A percentile compares a stretch with the other conserved stretches of the same genome.
These are phyloP conservation scores for Penicillium maclennaniae DNA, from an alignment of 495 filamentous ascomycete genomes.

Conservation along the genomic window DNA sequence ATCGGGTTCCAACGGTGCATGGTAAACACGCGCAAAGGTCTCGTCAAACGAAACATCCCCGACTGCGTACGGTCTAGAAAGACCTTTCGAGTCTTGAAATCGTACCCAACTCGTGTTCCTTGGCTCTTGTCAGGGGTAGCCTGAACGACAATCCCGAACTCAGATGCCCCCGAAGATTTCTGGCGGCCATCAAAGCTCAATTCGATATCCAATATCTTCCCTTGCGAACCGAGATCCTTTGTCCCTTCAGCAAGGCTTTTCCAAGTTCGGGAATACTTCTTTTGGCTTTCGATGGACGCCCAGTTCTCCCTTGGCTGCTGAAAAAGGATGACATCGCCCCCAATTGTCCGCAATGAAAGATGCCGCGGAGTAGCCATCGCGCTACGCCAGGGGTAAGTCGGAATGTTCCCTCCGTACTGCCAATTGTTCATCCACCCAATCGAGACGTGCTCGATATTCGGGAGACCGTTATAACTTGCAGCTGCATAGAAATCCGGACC, in stretches of 20 bases:
- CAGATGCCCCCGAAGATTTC: slow-evolving; percentile 1
- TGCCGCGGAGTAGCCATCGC: slow-evolving; percentile 49
- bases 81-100: slow-evolving; percentile 34
- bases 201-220: slow-evolving; percentile 20
- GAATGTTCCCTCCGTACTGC: slow-evolving; percentile 44
- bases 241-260: slow-evolving; percentile 11
- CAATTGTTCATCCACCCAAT: slow-evolving; percentile 38
- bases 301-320: slow-evolving; percentile 23
- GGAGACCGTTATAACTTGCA: slow-evolving; percentile 37
- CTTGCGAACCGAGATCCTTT: slow-evolving; percentile 9
- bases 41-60: slow-evolving; percentile 22
- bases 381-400: slow-evolving; percentile 47
- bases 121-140: slow-evolving; percentile 32
- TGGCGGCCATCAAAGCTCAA: slow-evolving; percentile 19
- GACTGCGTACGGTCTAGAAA: slow-evolving; percentile 28
- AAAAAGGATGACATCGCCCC: slow-evolving; percentile 13
- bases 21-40: slow-evolving; percentile 26
- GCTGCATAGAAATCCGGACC: slow-evolving; percentile 54
- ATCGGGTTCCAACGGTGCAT: slow-evolving; percentile 15
- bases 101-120: slow-evolving; percentile 37
- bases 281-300: slow-evolving; percentile 6
- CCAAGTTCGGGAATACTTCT: slow-evolving; percentile 3
- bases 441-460: neutral
- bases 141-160: slow-evolving; percentile 25
- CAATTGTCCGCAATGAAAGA: slow-evolving; percentile 28